Conservation (phyloP, 1,284 basidiomycete species). For the Ceratobasidium sp. region DNA sequence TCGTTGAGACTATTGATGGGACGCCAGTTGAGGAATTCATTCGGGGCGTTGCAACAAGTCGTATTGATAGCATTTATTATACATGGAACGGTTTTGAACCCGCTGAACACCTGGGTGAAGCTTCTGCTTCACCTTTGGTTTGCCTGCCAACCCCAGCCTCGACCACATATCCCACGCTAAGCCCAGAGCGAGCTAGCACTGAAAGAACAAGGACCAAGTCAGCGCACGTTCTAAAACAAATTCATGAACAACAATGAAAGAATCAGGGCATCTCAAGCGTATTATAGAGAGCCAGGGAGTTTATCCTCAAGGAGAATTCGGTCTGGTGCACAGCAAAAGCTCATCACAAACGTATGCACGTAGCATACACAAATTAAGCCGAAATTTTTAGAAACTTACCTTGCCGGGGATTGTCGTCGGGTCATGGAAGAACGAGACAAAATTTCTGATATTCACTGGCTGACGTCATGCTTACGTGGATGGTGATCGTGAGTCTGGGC, state of each 20-base stretch:
- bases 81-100: too few relatives aligned
- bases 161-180: too few relatives aligned
- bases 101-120: too few relatives aligned
- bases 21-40: too few relatives aligned
- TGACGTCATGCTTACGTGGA: not conserved
- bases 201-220: not conserved
- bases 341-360: constrained; percentile 6
- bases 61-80: too few relatives aligned
- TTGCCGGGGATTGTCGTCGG: not conserved
- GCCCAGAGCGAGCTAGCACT: not conserved
- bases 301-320: constrained; percentile 32
- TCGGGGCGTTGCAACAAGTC: too few relatives aligned
- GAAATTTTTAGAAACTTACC: too few relatives aligned
- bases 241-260: not conserved
- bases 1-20: too few relatives aligned
- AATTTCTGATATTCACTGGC: not conserved
- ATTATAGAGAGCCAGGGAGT: constrained; percentile 25
- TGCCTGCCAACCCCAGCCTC: too few relatives aligned
- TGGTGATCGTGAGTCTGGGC: too few relatives aligned
- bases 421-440: not conserved
- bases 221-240: not conserved
- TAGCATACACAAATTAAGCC: too few relatives aligned
- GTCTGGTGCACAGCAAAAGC: constrained; percentile 36
- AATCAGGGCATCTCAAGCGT: constrained; percentile 33
- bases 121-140: too few relatives aligned